phyloP scores from a whole-genome alignment of 208 protist species.

The Acanthamoeba lenticulata region DNA sequence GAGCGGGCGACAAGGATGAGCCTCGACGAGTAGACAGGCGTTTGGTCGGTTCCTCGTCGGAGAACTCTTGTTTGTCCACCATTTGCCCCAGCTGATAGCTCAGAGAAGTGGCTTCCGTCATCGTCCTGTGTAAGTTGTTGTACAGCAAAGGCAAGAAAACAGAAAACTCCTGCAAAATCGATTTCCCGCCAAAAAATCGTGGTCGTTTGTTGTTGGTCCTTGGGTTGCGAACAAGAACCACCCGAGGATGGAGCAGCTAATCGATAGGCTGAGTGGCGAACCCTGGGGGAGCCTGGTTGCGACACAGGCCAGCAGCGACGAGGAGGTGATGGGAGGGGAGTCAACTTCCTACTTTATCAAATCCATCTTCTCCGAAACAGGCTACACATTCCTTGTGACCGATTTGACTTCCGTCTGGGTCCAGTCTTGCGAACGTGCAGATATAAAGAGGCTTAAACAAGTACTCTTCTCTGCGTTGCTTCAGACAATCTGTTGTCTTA shows the following conservation, averaged over 20 bases:
- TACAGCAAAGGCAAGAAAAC: too few species aligned
- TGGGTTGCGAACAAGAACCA: too few species aligned
- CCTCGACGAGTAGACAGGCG: background rate
- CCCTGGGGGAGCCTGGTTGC: background rate
- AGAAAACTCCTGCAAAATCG: too few species aligned
- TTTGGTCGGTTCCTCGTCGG: background rate
- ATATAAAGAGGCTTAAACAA: background rate
- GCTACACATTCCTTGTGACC: background rate
- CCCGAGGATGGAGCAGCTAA: too few species aligned
- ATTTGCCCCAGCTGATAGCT: background rate
- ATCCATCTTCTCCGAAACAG: background rate
- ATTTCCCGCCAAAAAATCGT: too few species aligned
- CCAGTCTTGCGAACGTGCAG: background rate
- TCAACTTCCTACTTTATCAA: constrained; percentile 2
- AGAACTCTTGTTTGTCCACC: background rate
- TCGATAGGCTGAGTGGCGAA: background rate
- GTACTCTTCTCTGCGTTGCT: background rate
- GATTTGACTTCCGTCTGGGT: background rate
- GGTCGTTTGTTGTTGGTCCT: too few species aligned
- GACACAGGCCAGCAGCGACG: too few species aligned
- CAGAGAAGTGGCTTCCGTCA: too few species aligned
- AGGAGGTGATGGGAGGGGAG: background rate
- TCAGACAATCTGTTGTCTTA: too few species aligned
- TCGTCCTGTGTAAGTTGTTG: too few species aligned
- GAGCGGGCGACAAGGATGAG: background rate